phyloP scores from a whole-genome alignment of 2,329 filamentous ascomycete species.

The Acrocalymma vagum region DNA sequence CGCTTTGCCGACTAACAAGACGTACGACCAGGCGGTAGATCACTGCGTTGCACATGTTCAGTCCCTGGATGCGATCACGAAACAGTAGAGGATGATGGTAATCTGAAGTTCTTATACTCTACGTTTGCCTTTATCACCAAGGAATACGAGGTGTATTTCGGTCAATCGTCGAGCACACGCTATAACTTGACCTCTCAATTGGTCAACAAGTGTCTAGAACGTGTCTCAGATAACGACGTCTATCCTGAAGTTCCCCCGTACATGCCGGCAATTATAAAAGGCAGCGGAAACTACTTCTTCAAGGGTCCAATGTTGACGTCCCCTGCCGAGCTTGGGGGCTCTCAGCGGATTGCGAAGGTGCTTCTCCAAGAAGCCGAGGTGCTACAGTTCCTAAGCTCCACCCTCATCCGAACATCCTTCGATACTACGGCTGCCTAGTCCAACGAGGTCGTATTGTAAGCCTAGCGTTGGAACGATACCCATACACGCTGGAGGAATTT shows the following conservation, averaged over 20 bases:
- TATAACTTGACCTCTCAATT: too few relatives aligned
- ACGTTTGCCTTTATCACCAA: conserved; percentile 4
- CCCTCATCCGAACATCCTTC: conserved; percentile 3
- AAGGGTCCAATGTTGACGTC: conserved; percentile 6
- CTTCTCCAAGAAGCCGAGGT: conserved; percentile 2
- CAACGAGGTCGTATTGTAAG: conserved; percentile 5
- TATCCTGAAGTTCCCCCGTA: conserved; percentile 3
- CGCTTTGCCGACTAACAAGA: too few relatives aligned
- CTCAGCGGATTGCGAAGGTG: too few relatives aligned
- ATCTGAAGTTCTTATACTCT: conserved; percentile 5
- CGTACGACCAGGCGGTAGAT: too few relatives aligned
- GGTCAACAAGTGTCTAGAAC: background rate
- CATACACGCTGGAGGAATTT: conserved; percentile 1
- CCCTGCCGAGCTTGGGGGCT: too few relatives aligned
- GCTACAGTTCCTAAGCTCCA: conserved; percentile 3
- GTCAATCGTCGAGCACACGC: too few relatives aligned
- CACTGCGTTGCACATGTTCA: too few relatives aligned
- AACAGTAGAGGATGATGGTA: conserved; percentile 4
- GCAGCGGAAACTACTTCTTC: conserved; percentile 2
- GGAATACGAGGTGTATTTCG: conserved; percentile 4
- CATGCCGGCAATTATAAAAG: conserved; percentile 1
- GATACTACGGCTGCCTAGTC: conserved; percentile 5
- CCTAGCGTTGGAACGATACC: conserved; percentile 3
- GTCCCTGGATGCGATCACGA: too few relatives aligned
- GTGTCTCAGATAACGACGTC: conserved; percentile 1